A percentile compares a stretch with the other conserved stretches of the same genome.
Evolutionary conservation across 169 alveolate genomes (phyloP).

Genomic region (Plasmodium chabaudi): DNA sequence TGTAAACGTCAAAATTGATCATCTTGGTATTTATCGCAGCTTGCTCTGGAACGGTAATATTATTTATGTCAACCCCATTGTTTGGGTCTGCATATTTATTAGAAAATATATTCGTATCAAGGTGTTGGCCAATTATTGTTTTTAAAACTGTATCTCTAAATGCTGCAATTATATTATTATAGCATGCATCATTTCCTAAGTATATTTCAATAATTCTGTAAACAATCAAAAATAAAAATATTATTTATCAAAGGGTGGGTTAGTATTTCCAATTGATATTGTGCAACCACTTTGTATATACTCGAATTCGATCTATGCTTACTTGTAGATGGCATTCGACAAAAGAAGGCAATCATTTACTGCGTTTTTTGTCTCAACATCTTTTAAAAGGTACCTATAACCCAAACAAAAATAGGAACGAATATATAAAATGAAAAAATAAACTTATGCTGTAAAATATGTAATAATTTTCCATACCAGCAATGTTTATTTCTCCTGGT

Average conservation of each 20-base stretch:
- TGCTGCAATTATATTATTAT: constrained; percentile 62
- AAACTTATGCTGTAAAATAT: too few species aligned
- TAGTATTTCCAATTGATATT: too few species aligned
- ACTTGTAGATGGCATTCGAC: constrained; percentile 83
- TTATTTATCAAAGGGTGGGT: not conserved
- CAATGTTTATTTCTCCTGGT: constrained; percentile 82
- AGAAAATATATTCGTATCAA: constrained; percentile 81
- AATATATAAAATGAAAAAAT: constrained; percentile 2
- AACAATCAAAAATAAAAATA: too few species aligned
- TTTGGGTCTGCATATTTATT: constrained; percentile 30
- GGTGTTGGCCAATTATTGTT: constrained; percentile 85
- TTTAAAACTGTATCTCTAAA: constrained; percentile 82
- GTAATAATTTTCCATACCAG: constrained; percentile 74
- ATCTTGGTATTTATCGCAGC: constrained; percentile 19
- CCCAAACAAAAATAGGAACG: not conserved
- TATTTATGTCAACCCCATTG: constrained; percentile 8
- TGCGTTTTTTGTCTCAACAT: constrained; percentile 84
- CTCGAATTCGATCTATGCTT: not conserved
- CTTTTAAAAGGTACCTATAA: constrained; percentile 83
- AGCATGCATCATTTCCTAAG: constrained; percentile 74
- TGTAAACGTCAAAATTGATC: constrained; percentile 48
- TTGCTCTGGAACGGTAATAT: constrained; percentile 32
- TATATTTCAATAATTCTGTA: constrained; percentile 50
- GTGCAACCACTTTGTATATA: too few species aligned
- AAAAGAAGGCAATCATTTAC: constrained; percentile 84